Base-by-base conservation (phyloP, 495 filamentous ascomycete species). In the Xylaria grammica region DNA sequence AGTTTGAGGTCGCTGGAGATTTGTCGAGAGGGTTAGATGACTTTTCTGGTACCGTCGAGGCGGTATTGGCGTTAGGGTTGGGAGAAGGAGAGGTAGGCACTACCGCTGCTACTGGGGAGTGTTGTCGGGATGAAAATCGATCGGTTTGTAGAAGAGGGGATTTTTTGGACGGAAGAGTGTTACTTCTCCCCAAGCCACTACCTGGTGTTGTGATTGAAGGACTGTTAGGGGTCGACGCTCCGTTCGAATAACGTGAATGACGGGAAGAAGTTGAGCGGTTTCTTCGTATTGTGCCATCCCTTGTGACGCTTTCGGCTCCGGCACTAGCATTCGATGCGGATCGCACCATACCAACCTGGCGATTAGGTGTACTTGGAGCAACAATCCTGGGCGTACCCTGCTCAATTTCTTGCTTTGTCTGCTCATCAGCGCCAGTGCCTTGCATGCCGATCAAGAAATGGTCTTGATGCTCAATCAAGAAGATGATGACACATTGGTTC, bases 401-500 rank as follows among this genome's bases (percentile, higher is more conserved):
- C 74, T 95, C 87, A 34, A 96, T 89, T 69, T 96, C 91, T 71
- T 90, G 91, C 27, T 93, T 87, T 3, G 92, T 96, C 69, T 91
- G 87, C 71, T 93, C 91, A 73, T 97, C 93, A 6, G 91, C 90
- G 5, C 86, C 92, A 5, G 93, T 97, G 20, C 93, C 93, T 73
- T 91, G 90, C 93, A 97, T 97, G 17, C 93, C 93, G 55, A 97
- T 94, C 65, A 94, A 78, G 78, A 94, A 94, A 71, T 92, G 88
- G 67, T 94, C 88, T 72, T 97, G 94, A 69, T 99, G 97, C 73
- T 97, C 93, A 65, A 99, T 99, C 66, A 99, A 79, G 74, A 98
- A 99, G 27, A 98, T 96, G 71, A 99, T 85, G 42, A 99, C 95
- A 71, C 96, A 93, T 78, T 99, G 95, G 67, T 95, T 98, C 24